A percentile compares a stretch with the other conserved stretches of the same genome.
phyloP scores from a whole-genome alignment of 1,284 basidiomycete species.

The Cryptococcus sp. region DNA sequence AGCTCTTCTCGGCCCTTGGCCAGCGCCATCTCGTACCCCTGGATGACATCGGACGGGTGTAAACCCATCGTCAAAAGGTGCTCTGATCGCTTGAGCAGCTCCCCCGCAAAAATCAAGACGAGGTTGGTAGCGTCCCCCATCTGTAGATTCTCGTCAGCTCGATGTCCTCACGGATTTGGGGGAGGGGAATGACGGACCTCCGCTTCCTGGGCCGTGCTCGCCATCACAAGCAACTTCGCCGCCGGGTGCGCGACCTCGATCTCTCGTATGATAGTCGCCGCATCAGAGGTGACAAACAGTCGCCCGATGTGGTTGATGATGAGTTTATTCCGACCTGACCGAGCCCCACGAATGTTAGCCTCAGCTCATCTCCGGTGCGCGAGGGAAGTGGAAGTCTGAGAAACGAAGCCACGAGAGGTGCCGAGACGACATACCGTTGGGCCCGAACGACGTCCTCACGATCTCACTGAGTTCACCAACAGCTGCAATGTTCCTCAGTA shows the following conservation, averaged over 20 bases:
- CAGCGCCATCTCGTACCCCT: constrained; percentile 94
- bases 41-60: constrained; percentile 90
- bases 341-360: neutral
- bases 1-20: constrained; percentile 81
- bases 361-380: neutral
- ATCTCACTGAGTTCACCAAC: constrained; percentile 91
- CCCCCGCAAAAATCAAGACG: constrained; percentile 92
- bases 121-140: constrained; percentile 98
- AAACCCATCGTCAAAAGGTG: constrained; percentile 91
- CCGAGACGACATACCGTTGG: constrained; percentile 67
- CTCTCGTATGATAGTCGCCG: constrained; percentile 96
- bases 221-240: constrained; percentile 95
- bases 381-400: neutral
- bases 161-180: neutral
- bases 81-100: constrained; percentile 92
- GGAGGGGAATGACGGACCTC: constrained; percentile 62
- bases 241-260: constrained; percentile 58
- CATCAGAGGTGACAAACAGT: constrained; percentile 97
- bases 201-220: constrained; percentile 90
- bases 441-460: constrained; percentile 92
- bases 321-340: constrained; percentile 83
- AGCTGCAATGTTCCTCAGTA: constrained; percentile 91
- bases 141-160: constrained; percentile 39
- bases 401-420: constrained; percentile 9
- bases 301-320: constrained; percentile 94